A percentile compares a stretch with the other conserved stretches of the same genome.
Evolutionary conservation across 192 early-diverging fungal genomes (phyloP).

Genomic region (Linnemannia hyalina): DNA sequence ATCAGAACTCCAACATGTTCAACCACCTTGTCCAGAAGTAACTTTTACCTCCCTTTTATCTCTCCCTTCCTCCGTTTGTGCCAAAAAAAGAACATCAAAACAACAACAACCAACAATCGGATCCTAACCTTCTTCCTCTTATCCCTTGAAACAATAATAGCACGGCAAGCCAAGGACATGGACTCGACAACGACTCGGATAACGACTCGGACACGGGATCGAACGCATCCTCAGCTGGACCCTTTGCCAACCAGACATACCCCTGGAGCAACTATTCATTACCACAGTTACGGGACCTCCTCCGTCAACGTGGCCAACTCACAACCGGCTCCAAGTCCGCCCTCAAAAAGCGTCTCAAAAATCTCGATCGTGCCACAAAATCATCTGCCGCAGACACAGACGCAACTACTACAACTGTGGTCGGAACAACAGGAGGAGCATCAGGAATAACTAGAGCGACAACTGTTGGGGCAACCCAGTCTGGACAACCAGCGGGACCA

Average conservation of each 20-base stretch:
- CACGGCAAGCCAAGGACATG: constrained; percentile 13
- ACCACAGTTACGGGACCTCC: constrained; percentile 41
- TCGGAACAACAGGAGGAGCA: background rate
- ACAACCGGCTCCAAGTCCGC: constrained; percentile 38
- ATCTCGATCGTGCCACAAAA: constrained; percentile 22
- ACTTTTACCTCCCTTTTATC: background rate
- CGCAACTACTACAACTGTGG: background rate
- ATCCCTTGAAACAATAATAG: background rate
- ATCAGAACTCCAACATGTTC: constrained; percentile 52
- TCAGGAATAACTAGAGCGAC: background rate
- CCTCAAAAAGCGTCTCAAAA: constrained; percentile 41
- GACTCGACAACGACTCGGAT: constrained; percentile 15
- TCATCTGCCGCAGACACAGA: background rate
- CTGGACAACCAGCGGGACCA: background rate
- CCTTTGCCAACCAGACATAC: constrained; percentile 20
- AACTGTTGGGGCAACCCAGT: background rate
- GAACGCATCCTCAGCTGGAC: background rate
- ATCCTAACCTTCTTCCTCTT: no score
- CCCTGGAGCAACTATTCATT: constrained; percentile 48
- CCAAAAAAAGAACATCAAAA: background rate
- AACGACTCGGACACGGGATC: constrained; percentile 43
- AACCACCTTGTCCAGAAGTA: constrained; percentile 57
- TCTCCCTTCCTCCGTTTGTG: background rate
- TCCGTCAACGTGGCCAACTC: constrained; percentile 44
- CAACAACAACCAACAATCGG: background rate